A percentile compares a stretch with the other conserved stretches of the same genome.
These are phyloP conservation scores for Chimonanthus praecox DNA, from an alignment of 164 flowering plant species.

Conservation along the genomic window DNA sequence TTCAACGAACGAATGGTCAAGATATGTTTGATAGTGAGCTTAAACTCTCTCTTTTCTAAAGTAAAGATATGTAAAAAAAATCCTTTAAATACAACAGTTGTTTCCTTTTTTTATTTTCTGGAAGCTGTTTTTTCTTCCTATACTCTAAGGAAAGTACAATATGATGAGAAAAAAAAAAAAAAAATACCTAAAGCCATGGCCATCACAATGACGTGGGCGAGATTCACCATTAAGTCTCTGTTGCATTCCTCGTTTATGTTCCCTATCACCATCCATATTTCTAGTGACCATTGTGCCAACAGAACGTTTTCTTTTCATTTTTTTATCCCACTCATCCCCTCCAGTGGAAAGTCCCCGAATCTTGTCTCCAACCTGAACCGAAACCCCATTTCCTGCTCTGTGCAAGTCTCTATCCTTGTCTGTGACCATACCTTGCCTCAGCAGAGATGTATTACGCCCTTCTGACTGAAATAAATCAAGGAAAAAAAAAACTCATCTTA, in stretches of 20 bases:
- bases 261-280: conserved; percentile 50
- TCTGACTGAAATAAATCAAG: conserved; percentile 44
- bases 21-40: too few relatives aligned
- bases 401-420: conserved; percentile 60
- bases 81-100: too few relatives aligned
- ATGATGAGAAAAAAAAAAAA: background rate
- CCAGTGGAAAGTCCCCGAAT: conserved; percentile 67
- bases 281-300: conserved; percentile 49
- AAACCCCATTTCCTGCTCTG: conserved; percentile 45
- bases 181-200: conserved; percentile 51
- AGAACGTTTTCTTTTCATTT: conserved; percentile 84
- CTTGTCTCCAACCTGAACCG: conserved; percentile 68
- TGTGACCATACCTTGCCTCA: conserved; percentile 39
- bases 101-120: too few relatives aligned
- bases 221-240: conserved; percentile 48
- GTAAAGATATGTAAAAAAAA: too few relatives aligned
- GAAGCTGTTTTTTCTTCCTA: too few relatives aligned
- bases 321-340: conserved; percentile 88
- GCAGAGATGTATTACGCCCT: conserved; percentile 33
- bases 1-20: too few relatives aligned
- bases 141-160: too few relatives aligned
- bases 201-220: conserved; percentile 39
- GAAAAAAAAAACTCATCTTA: background rate
- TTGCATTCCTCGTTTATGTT: conserved; percentile 44
- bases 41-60: too few relatives aligned